Percentiles rank a stretch among this genome's conserved stretches.
Conservation (phyloP, 352 stramenopile species). For the Phytophthora citrophthora region DNA sequence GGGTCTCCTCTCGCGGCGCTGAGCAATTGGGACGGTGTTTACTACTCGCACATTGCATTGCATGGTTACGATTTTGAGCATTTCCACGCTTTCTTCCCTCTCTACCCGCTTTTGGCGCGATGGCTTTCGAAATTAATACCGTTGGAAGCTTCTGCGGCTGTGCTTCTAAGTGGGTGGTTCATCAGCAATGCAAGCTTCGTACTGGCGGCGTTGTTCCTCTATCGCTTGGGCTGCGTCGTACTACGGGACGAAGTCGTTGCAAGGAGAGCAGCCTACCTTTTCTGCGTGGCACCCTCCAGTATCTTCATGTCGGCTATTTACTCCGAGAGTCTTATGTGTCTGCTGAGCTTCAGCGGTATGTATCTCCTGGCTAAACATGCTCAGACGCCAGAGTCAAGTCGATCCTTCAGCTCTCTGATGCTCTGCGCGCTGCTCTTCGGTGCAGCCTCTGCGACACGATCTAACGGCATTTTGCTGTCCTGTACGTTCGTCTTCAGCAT, state of each 20-base stretch:
- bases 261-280: slow-evolving; percentile 73
- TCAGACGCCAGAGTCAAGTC: slow-evolving; percentile 13
- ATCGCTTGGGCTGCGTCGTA: slow-evolving; percentile 65
- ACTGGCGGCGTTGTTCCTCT: slow-evolving; percentile 71
- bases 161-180: slow-evolving; percentile 58
- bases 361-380: slow-evolving; percentile 57
- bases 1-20: slow-evolving; percentile 46
- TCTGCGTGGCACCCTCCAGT: slow-evolving; percentile 74
- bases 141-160: slow-evolving; percentile 18
- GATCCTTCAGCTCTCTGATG: slow-evolving; percentile 41
- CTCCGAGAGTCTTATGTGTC: slow-evolving; percentile 84
- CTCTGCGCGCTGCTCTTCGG: slow-evolving; percentile 64
- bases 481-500: slow-evolving; percentile 49
- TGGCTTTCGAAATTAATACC: slow-evolving; percentile 32
- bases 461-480: slow-evolving; percentile 80
- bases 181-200: slow-evolving; percentile 85
- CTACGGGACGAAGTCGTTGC: slow-evolving; percentile 59
- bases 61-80: slow-evolving; percentile 89
- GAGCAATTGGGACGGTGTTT: slow-evolving; percentile 89
- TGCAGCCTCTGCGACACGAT: slow-evolving; percentile 68
- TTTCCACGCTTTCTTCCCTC: slow-evolving; percentile 84
- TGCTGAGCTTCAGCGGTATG: slow-evolving; percentile 82
- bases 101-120: slow-evolving; percentile 71
- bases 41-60: slow-evolving; percentile 74
- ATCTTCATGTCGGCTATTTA: slow-evolving; percentile 88